Evolutionary conservation across 75 land plant genomes (phyloP), one percentile per base, ranked within the genome.

Genomic region (Gnetum montanum): DNA sequence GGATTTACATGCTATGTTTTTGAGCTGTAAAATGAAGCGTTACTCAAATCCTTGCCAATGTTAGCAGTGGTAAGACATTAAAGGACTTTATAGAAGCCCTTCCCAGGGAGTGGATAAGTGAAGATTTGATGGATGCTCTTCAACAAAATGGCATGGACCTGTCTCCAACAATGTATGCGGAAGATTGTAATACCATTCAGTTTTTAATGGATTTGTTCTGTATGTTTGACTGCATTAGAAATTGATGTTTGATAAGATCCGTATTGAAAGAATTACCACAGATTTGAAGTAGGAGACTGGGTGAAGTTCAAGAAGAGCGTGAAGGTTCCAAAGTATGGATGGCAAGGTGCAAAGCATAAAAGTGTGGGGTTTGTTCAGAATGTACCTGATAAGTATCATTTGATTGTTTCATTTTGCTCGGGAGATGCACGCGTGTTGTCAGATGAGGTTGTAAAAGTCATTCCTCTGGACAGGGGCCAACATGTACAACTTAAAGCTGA

Each of bases 281-380:
- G 96, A 60, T 90, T 75, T 62, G 82, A 86, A 37, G 55, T 78
- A 4, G 91, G 91, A 1, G 96, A 90, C 56, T 90, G 96, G 96
- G 88, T 90, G 44, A 90, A 90, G 72, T 90, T 79, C 31, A 83
- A 62, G 61, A 90, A 70, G 63, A 68, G 61, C 37, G 65, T 90
- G 10, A 66, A 60, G 20, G 57, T 62, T 37, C 96, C 96, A 24
- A 49, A 68, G 7, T 65, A 77, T 73, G 96, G 96, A 27, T 90
- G 92, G 96, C 87, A 86, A 78, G 84, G 88, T 63, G 88, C 96
- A 62, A 78, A 51, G 46, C 70, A 62, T 31, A 82, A 59, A 43
- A 90, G 90, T 76, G 82, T 90, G 29, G 96, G 96, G 25, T 90
- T 90, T 80, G 96, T 90, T 40, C 96, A 90, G 56, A 73, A 27